A percentile compares a stretch with the other conserved stretches of the same genome.
Conservation (phyloP, 257 asterid genomes). For the Solanum ossicruentum region DNA sequence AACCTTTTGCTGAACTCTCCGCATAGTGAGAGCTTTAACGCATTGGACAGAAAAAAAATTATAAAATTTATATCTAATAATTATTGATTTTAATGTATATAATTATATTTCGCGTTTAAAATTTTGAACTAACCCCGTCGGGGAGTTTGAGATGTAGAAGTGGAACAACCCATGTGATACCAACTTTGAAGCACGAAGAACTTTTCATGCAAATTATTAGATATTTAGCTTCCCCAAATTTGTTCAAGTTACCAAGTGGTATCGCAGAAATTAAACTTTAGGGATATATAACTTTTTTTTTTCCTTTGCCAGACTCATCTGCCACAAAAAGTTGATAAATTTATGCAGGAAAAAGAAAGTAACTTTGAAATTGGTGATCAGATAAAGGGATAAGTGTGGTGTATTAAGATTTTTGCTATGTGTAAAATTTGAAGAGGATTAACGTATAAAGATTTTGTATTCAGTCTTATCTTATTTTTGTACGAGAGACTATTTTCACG, state of each 20-base stretch:
- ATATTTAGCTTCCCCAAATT: conserved; percentile 17
- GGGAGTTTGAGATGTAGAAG: neutral
- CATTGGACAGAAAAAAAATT: too few relatives aligned
- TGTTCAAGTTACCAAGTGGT: conserved; percentile 21
- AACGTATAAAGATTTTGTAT: too few relatives aligned
- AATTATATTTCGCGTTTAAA: neutral
- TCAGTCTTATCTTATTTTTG: too few relatives aligned
- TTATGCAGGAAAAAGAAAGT: conserved; percentile 1
- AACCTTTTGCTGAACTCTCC: too few relatives aligned
- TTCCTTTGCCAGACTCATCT: conserved; percentile 14
- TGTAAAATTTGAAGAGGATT: too few relatives aligned
- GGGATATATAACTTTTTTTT: neutral
- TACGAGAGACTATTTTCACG: neutral
- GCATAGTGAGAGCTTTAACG: too few relatives aligned
- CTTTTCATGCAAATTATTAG: conserved; percentile 26
- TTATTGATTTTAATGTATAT: neutral
- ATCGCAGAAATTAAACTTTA: neutral
- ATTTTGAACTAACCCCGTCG: neutral
- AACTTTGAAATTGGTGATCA: neutral
- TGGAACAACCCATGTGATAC: conserved; percentile 47
- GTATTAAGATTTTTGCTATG: too few relatives aligned
- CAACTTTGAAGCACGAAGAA: conserved; percentile 10
- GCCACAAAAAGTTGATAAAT: neutral
- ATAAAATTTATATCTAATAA: too few relatives aligned
- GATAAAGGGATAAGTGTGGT: too few relatives aligned